Conservation (phyloP, 2,329 filamentous ascomycete genomes). For the Hawksworthiomyces lignivorus region DNA sequence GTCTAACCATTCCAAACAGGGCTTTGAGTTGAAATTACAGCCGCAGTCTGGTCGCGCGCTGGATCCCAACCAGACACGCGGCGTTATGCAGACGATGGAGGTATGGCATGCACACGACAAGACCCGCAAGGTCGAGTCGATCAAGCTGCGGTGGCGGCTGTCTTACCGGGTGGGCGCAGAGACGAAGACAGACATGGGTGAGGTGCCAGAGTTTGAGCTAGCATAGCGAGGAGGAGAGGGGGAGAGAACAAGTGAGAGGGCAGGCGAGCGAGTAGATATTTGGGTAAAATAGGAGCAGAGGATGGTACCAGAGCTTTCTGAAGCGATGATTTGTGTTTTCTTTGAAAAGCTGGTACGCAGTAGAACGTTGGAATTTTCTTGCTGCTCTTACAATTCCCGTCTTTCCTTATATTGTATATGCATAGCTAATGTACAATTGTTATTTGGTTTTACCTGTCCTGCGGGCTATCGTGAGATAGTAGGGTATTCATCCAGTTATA, state of each 20-base stretch:
- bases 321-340: neutral
- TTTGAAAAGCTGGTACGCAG: too few relatives aligned
- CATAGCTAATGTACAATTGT: too few relatives aligned
- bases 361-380: too few relatives aligned
- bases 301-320: too few relatives aligned
- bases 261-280: too few relatives aligned
- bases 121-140: slow-evolving; percentile 60
- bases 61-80: slow-evolving; percentile 61
- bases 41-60: slow-evolving; percentile 78
- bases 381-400: too few relatives aligned
- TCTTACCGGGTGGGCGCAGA: slow-evolving; percentile 64
- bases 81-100: slow-evolving; percentile 74
- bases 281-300: too few relatives aligned
- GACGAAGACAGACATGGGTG: slow-evolving; percentile 71
- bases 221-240: slow-evolving; percentile 34
- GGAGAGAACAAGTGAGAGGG: neutral
- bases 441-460: too few relatives aligned
- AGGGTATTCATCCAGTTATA: too few relatives aligned
- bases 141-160: slow-evolving; percentile 86
- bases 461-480: too few relatives aligned
- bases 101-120: slow-evolving; percentile 65
- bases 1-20: too few relatives aligned
- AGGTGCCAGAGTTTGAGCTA: slow-evolving; percentile 72
- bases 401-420: too few relatives aligned
- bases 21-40: slow-evolving; percentile 71